A percentile compares a stretch with the other conserved stretches of the same genome.
Conservation (phyloP, 306 rosid genomes). For the Casuarina cunninghamiana region DNA sequence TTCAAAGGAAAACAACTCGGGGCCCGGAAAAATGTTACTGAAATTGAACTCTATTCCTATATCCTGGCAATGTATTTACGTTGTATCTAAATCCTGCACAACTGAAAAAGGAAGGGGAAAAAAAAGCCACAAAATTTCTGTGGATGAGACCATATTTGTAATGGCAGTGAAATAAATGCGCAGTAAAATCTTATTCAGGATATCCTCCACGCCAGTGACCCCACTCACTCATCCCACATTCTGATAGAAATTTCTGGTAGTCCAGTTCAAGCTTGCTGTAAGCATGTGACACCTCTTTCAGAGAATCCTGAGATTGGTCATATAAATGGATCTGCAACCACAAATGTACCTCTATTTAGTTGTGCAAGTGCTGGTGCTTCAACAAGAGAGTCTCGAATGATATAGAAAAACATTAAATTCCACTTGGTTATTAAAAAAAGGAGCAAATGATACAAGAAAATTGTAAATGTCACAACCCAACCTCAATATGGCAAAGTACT, state of each 20-base stretch:
- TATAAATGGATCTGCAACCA: conserved; percentile 29
- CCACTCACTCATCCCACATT: conserved; percentile 38
- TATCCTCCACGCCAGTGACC: conserved; percentile 42
- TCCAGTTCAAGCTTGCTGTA: conserved; percentile 39
- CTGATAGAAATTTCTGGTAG: conserved; percentile 34
- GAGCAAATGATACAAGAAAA: not conserved
- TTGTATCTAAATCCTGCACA: not conserved
- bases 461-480: not conserved
- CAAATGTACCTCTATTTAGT: not conserved
- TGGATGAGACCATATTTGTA: not conserved
- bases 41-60: not conserved
- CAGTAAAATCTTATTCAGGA: not conserved
- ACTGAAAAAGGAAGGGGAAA: not conserved
- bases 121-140: not conserved
- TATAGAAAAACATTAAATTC: not conserved
- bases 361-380: not conserved
- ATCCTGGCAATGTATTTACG: not conserved
- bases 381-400: not conserved
- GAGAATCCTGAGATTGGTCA: conserved; percentile 24
- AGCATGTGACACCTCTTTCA: conserved; percentile 27
- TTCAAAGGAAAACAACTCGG: not conserved
- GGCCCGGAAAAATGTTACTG: not conserved
- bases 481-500: too few species aligned
- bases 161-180: not conserved
- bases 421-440: not conserved